A percentile compares a stretch with the other conserved stretches of the same genome.
These are phyloP conservation scores for Chlamydomonas sp. DNA, from an alignment of 139 green algal species.

Conservation along the genomic window DNA sequence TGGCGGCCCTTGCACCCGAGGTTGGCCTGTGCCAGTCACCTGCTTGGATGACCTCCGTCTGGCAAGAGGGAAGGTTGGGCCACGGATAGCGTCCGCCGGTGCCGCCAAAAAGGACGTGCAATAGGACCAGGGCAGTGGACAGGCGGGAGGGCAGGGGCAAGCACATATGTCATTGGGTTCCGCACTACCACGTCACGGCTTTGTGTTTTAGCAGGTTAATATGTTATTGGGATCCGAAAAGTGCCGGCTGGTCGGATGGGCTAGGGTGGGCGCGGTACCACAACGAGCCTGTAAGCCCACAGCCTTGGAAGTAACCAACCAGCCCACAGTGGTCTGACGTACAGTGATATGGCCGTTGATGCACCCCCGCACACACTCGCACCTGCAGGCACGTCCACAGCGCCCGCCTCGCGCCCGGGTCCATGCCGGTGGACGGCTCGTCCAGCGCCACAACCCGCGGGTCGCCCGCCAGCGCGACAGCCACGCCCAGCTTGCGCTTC, in stretches of 20 bases:
- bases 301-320: no score
- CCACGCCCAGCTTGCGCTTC: slow-evolving; percentile 80
- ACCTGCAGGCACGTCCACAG: slow-evolving; percentile 55
- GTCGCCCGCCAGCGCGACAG: slow-evolving; percentile 74
- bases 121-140: no score
- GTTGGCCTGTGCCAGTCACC: neutral
- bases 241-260: no score
- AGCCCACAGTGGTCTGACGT: neutral
- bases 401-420: slow-evolving; percentile 56
- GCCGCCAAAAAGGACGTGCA: neutral
- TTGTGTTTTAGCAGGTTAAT: neutral
- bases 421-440: slow-evolving; percentile 82
- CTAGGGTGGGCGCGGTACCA: no score
- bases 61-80: slow-evolving; percentile 52
- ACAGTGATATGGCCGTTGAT: neutral
- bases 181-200: no score
- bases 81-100: slow-evolving; percentile 70
- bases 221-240: neutral
- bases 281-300: no score
- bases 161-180: no score
- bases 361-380: slow-evolving; percentile 14
- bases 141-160: no score
- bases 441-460: slow-evolving; percentile 79
- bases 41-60: slow-evolving; percentile 49
- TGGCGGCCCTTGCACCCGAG: neutral